Base-by-base conservation (phyloP, 2,329 filamentous ascomycete genomes). In the Fusarium nelsonii region DNA sequence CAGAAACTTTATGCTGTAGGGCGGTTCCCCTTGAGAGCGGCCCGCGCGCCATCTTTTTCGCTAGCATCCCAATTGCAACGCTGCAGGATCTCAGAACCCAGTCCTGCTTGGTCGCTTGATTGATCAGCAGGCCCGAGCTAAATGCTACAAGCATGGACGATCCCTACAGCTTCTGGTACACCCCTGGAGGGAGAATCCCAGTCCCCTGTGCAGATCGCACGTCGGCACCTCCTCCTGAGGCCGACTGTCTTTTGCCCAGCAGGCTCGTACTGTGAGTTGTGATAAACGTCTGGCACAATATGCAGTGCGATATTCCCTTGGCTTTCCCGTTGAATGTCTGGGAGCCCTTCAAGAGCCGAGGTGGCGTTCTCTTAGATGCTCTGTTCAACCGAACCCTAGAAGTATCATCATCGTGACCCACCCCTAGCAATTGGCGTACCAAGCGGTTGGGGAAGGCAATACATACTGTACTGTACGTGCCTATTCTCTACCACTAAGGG, bases 181-280 rank as follows among this genome's bases (percentile, higher is more conserved):
- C 50, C 71, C 73, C 68, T 75, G 68, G 51, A 55, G 54, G 49
- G 39, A 61, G 41, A 33, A 72, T 52, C 73, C 73, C 34, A 45
- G 73, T 58, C 63, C 73, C 73, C 69, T 75, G 73, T 57, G 73
- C 58, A 72, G 73, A 75, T 75, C 73, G 58, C 56, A 68, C 63
- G 69, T 65, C 67, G 55, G 65, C 73, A 60, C 65, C 65, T 70
- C 50, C 39, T 51, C 52, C 37, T 41, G 52, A 49, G 51, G 37
- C 48, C 56, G 44, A 52, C 55, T 52, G 43, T 33, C 28, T 33
- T 67, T 55, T 55, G 28, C 33, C 58, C 41, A 36, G 39, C 23
- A 34, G 23, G 34, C 37, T 54, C 34, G 43, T 50, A 37, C 51
- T 56, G 49, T 43, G 59, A 58, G 28, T 33, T 49, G 41, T 51